Evolutionary conservation across 805 yeast species (phyloP), one percentile per base, ranked within the genome.

Genomic region (Candida oleophila): DNA sequence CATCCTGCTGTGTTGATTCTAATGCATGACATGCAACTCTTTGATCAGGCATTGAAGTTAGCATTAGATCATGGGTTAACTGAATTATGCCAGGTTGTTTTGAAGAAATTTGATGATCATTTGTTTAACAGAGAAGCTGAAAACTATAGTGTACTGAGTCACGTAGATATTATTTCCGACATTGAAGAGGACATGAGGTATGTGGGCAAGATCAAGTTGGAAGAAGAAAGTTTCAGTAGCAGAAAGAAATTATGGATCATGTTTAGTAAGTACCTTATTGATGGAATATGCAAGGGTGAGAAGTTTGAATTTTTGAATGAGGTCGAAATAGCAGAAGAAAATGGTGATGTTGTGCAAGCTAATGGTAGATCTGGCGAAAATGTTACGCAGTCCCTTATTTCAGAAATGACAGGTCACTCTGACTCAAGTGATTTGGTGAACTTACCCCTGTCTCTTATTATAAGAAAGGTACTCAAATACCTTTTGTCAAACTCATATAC

Each of bases 1-100:
- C 80, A 80, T 49, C 77, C 91, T 1, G 90, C 96, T 0, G 81
- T 89, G 8, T 76, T 78, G 48, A 76, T 94, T n/a, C 82, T 86
- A 55, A 79, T 94, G 1, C 71, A 79, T 43, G 73, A 69, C 46
- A 65, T 89, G 64, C 80, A 76, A 3, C 73, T 87, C 40, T 87
- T 76, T 58, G 96, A 89, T 49, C 90, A 87, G 45, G 97, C 98
- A 0, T 81, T 91, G 32, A 74, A 74, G 42, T 62, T 94, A 46
- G 92, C 97, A 0, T 68, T 94, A 40, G 74, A 78, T 3, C 66
- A 80, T 49, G 78, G 79, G 30, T 67, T 85, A 54, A 65, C 81
- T 4, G 84, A 82, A 20, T 67, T 80, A 38, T 91, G 67, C 0
- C 71, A 67, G 38, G 62, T 58, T 49, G 69, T 71, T 1, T 53